A percentile compares a stretch with the other conserved stretches of the same genome.
These are phyloP conservation scores for Lachnellula arida DNA, from an alignment of 2,329 filamentous ascomycete species.

Conservation along the genomic window DNA sequence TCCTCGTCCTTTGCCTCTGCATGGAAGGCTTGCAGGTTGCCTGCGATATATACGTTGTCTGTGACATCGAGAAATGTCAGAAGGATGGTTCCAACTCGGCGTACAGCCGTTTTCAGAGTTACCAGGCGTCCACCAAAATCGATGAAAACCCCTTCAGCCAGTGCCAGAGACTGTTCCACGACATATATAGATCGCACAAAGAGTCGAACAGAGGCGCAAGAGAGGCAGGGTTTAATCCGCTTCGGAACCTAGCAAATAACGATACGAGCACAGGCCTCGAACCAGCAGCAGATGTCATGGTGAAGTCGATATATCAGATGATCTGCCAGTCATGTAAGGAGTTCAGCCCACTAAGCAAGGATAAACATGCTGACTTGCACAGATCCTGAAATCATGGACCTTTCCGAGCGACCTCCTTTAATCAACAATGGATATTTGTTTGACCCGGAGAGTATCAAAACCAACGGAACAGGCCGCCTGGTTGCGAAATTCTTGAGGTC, in stretches of 20 bases:
- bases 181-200: conserved; percentile 21
- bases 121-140: conserved; percentile 12
- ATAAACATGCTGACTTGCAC: background rate
- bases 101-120: conserved; percentile 14
- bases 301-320: conserved; percentile 12
- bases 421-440: conserved; percentile 6
- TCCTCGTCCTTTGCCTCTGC: conserved; percentile 24
- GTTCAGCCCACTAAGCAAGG: background rate
- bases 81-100: conserved; percentile 6
- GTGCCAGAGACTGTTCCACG: conserved; percentile 23
- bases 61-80: conserved; percentile 11
- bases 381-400: conserved; percentile 14
- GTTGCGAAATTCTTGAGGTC: conserved; percentile 20
- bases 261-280: conserved; percentile 11
- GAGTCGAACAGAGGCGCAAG: conserved; percentile 12
- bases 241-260: conserved; percentile 6
- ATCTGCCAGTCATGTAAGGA: conserved; percentile 17
- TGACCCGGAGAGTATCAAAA: conserved; percentile 16
- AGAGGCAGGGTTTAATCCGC: conserved; percentile 22
- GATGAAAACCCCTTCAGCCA: conserved; percentile 20
- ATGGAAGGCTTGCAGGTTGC: conserved; percentile 23
- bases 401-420: conserved; percentile 13
- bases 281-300: conserved; percentile 15
- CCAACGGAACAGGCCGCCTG: conserved; percentile 18
- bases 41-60: conserved; percentile 20